phyloP scores from a whole-genome alignment of 371 early-diverging fungal species.

The Actinomortierella wolfii region DNA sequence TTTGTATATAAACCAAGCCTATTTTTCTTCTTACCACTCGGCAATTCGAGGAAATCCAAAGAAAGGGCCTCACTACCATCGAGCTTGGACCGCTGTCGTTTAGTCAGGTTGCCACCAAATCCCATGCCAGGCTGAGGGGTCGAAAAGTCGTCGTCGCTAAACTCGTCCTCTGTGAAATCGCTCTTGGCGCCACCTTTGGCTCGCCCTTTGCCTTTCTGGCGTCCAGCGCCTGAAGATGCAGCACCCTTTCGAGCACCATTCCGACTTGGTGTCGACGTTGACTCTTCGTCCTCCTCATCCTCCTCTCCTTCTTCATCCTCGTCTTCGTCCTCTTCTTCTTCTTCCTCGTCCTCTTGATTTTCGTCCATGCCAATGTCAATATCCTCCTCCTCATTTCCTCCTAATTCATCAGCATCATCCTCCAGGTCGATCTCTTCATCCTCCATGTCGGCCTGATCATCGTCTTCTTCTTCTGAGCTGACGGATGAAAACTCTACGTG shows the following conservation, averaged over 20 bases:
- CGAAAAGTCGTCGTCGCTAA: slow-evolving; percentile 50
- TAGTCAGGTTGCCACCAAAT: slow-evolving; percentile 59
- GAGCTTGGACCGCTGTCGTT: slow-evolving; percentile 72
- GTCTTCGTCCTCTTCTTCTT: slow-evolving; percentile 43
- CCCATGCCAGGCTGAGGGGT: slow-evolving; percentile 48
- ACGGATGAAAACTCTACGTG: no score
- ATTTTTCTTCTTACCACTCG: slow-evolving; percentile 54
- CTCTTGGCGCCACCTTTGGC: slow-evolving; percentile 10
- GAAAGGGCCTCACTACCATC: slow-evolving; percentile 55
- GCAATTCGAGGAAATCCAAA: slow-evolving; percentile 70
- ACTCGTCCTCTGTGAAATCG: slow-evolving; percentile 49
- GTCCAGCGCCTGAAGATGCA: slow-evolving; percentile 7
- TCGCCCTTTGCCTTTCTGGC: slow-evolving; percentile 7
- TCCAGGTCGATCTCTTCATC: slow-evolving; percentile 16
- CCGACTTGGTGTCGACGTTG: slow-evolving; percentile 16
- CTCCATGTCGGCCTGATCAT: slow-evolving; percentile 46
- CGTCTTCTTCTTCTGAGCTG: slow-evolving; percentile 27
- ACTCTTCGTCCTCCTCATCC: slow-evolving; percentile 32
- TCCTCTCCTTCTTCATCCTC: slow-evolving; percentile 48
- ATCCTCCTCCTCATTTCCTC: slow-evolving; percentile 33
- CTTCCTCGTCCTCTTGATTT: slow-evolving; percentile 39
- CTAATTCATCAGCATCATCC: slow-evolving; percentile 31
- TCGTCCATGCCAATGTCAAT: slow-evolving; percentile 41
- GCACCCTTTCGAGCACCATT: slow-evolving; percentile 34
- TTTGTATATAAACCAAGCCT: no score